Conservation (phyloP, 768 basidiomycete genomes). For the Leccinum aurantiacum region DNA sequence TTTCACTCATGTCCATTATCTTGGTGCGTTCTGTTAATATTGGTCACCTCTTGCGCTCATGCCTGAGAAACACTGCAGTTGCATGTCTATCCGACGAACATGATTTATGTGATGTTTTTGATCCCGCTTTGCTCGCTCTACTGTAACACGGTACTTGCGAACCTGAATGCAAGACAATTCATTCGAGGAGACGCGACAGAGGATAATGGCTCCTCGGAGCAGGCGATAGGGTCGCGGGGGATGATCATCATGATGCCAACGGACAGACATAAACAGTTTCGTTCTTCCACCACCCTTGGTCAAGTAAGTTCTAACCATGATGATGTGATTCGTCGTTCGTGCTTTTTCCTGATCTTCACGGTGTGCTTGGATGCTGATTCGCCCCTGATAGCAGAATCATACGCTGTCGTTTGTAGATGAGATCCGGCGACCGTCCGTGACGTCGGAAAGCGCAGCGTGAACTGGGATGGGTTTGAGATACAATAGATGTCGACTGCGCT, state of each 20-base stretch:
- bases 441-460: neutral
- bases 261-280: neutral
- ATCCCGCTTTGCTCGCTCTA: conserved; percentile 15
- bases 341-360: neutral
- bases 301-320: neutral
- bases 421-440: neutral
- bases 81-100: neutral
- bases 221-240: neutral
- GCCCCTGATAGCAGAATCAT: neutral
- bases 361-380: neutral
- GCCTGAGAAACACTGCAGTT: neutral
- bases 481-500: neutral
- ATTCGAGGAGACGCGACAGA: neutral
- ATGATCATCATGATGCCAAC: neutral
- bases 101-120: neutral
- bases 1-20: conserved; percentile 39
- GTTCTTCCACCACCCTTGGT: neutral
- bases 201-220: neutral
- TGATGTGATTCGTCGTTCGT: neutral
- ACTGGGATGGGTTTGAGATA: neutral
- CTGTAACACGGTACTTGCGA: conserved; percentile 19
- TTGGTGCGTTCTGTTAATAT: conserved; percentile 6
- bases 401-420: neutral
- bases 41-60: neutral
- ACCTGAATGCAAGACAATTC: conserved; percentile 14